Base-by-base conservation (phyloP, 257 asterid species). In the Nemophila menziesii region DNA sequence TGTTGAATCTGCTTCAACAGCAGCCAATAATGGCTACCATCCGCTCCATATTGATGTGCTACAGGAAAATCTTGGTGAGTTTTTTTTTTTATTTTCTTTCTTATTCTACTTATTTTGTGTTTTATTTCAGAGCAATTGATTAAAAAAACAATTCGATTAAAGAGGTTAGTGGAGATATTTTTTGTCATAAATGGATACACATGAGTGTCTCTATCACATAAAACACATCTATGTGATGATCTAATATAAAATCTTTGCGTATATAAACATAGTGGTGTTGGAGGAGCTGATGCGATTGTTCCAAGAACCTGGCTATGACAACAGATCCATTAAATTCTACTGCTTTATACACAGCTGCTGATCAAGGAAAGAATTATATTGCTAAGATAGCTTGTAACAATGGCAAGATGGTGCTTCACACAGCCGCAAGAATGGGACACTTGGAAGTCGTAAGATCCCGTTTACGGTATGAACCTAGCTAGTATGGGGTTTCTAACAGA, bases 371-470 rank as follows among this genome's bases (percentile, higher is more conserved):
- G 51, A 39, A 50, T 1, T 73, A 72, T 50, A 71, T 67, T 22
- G 92, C 92, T 17, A 81, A 81, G 72, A 90, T 85, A 39, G 92
- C 94, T 48, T 78, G 94, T 22, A 90, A 81, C 70, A 90, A 90
- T 20, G 87, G 94, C 33, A 90, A 90, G 66, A 84, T 85, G 13
- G 92, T 77, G 59, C 96, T 90, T 22, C 98, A 90, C 51, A 76
- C 96, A 1, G 83, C 94, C 0, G 94, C 96, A 1, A 84, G 98
- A 61, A 80, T 90, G 96, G 96, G 96, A 22, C 92, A 74, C 72
- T 67, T 85, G 76, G 94, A 78, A 65, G 92, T 85, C 16, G 87
- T 90, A 48, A 90, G 66, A 61, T 77, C 87, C 24, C 80, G 84
- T 44, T 43, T 79, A 17, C 60, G 55, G 33, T 80, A 77, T 52